phyloP scores from a whole-genome alignment of 2,329 filamentous ascomycete genomes.

The Trichoderma sp. region DNA sequence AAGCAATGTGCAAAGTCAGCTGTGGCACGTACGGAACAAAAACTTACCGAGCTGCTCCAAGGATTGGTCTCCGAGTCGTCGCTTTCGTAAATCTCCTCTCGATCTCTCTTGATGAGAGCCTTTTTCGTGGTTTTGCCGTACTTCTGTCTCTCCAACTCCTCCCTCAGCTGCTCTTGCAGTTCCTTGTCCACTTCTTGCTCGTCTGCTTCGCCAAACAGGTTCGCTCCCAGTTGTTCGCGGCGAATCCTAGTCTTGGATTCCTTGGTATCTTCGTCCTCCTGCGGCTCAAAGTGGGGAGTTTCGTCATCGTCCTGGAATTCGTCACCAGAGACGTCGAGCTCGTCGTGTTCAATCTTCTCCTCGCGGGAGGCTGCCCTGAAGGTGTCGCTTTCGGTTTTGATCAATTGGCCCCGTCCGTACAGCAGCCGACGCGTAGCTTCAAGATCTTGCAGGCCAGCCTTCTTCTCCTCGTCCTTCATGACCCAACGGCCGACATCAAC shows the following conservation, averaged over 20 bases:
- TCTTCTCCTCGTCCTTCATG: slow-evolving; percentile 67
- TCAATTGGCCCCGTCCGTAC: slow-evolving; percentile 55
- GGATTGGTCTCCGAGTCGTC: slow-evolving; percentile 56
- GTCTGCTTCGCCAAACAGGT: slow-evolving; percentile 72
- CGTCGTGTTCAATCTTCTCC: slow-evolving; percentile 71
- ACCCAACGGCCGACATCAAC: slow-evolving; percentile 78
- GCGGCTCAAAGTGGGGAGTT: slow-evolving; percentile 70
- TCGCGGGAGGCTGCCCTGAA: slow-evolving; percentile 62
- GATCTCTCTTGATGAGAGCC: slow-evolving; percentile 79
- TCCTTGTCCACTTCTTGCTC: slow-evolving; percentile 75
- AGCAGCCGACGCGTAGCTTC: slow-evolving; percentile 59
- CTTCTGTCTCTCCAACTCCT: slow-evolving; percentile 68
- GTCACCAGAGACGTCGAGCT: slow-evolving; percentile 67
- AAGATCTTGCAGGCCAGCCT: slow-evolving; percentile 58
- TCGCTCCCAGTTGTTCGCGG: slow-evolving; percentile 81
- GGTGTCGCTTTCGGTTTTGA: slow-evolving; percentile 70
- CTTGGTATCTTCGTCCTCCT: slow-evolving; percentile 80
- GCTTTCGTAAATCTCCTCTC: slow-evolving; percentile 82
- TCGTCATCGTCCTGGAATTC: slow-evolving; percentile 91
- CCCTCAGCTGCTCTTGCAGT: slow-evolving; percentile 67
- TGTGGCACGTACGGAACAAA: not conserved
- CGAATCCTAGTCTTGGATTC: slow-evolving; percentile 72
- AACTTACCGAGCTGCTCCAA: slow-evolving; percentile 45
- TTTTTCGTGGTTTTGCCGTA: slow-evolving; percentile 79
- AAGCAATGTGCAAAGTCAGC: not conserved